These are phyloP conservation scores for Retiboletus flavoniger DNA, from an alignment of 1,284 basidiomycete species.

Conservation along the genomic window DNA sequence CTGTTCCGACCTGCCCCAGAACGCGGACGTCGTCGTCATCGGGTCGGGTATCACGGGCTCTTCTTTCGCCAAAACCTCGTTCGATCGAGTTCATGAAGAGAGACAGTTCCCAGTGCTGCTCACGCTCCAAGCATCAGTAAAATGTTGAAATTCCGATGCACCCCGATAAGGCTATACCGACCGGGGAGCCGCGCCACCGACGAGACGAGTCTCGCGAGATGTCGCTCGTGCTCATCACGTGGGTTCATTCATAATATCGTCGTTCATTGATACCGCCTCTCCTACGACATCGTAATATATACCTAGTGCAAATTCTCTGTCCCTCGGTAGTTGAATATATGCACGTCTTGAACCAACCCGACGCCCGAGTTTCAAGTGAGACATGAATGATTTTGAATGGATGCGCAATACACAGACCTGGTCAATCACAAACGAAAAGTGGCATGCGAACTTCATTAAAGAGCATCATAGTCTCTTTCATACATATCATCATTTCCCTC, in stretches of 20 bases:
- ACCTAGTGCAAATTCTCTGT: no score
- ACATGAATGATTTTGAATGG: no score
- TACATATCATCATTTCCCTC: background rate
- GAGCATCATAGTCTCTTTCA: background rate
- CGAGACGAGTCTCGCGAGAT: no score
- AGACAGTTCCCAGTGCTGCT: slow-evolving; percentile 42
- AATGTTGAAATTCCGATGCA: no score
- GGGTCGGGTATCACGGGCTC: slow-evolving; percentile 73
- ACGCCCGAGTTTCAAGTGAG: no score
- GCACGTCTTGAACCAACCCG: no score
- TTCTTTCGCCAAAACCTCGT: slow-evolving; percentile 51
- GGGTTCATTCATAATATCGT: background rate
- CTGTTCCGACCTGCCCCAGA: slow-evolving; percentile 42
- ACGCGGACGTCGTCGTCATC: slow-evolving; percentile 65
- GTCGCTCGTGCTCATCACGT: background rate
- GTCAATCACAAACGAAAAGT: background rate
- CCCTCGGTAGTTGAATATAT: no score
- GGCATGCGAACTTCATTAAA: background rate
- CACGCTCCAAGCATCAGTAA: slow-evolving; percentile 45
- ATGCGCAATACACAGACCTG: background rate
- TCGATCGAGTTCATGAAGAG: slow-evolving; percentile 38
- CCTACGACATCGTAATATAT: background rate
- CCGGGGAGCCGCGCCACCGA: no score
- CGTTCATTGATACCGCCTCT: background rate
- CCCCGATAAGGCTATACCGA: no score